These are phyloP conservation scores for Canna indica DNA, from an alignment of 176 grass and related monocot genomes.

Conservation along the genomic window DNA sequence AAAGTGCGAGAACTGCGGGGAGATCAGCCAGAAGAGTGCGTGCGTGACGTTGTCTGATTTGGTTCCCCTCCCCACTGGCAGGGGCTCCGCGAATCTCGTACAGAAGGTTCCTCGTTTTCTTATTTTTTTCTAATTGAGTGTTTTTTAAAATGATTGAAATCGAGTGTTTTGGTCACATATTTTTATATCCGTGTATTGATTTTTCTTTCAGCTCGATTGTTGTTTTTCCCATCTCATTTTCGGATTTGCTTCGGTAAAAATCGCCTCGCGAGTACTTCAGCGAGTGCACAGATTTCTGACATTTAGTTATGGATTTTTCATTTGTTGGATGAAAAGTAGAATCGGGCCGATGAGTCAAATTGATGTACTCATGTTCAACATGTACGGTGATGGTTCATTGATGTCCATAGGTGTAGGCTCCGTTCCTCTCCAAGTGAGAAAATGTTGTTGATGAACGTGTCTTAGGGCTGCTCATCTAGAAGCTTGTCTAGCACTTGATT, in stretches of 20 bases:
- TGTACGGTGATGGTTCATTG: not conserved
- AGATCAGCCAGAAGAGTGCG: conserved; percentile 61
- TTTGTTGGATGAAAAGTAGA: not conserved
- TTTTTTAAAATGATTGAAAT: too few relatives aligned
- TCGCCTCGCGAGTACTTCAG: too few relatives aligned
- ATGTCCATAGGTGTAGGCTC: not conserved
- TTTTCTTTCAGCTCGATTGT: not conserved
- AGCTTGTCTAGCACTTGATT: too few relatives aligned
- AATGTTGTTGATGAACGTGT: not conserved
- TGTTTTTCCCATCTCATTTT: not conserved
- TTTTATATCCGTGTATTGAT: not conserved
- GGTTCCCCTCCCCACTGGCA: conserved; percentile 48
- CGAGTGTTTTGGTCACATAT: not conserved
- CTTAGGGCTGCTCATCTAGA: not conserved
- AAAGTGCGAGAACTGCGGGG: conserved; percentile 73
- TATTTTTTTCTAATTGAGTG: not conserved
- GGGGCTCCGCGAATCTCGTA: conserved; percentile 50
- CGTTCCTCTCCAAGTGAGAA: not conserved
- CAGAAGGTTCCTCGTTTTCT: conserved; percentile 51
- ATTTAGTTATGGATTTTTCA: not conserved
- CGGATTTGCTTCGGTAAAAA: too few relatives aligned
- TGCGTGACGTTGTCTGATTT: conserved; percentile 48
- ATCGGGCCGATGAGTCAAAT: not conserved
- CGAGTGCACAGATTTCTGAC: too few relatives aligned
- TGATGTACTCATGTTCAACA: not conserved